Conservation (phyloP, 176 grass and related monocot genomes). For the Oryza nivara region DNA sequence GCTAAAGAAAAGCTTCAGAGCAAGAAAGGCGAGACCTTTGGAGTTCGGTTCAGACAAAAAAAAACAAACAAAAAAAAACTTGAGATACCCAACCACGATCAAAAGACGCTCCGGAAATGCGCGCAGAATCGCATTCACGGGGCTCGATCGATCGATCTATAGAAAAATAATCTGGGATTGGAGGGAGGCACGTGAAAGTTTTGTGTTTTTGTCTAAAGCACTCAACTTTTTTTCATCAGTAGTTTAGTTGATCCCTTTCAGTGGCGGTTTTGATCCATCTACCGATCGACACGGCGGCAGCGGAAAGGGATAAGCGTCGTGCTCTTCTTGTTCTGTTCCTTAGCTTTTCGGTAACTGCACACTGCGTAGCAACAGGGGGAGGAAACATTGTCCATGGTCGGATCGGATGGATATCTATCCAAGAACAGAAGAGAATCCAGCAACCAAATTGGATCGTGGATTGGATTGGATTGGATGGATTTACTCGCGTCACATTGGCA, state of each 20-base stretch:
- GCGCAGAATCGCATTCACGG: neutral
- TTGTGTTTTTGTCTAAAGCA: constrained; percentile 8
- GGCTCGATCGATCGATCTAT: neutral
- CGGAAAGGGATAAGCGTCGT: neutral
- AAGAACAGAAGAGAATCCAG: neutral
- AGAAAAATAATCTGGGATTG: neutral
- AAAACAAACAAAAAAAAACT: neutral
- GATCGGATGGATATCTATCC: too few species aligned
- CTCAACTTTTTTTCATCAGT: neutral
- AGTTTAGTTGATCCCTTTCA: too few species aligned
- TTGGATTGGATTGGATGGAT: constrained; percentile 14
- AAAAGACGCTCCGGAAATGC: neutral
- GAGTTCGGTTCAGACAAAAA: neutral
- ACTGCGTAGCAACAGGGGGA: neutral
- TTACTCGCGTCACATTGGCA: neutral
- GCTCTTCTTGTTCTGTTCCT: constrained; percentile 3
- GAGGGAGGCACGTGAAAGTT: constrained; percentile 35
- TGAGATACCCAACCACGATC: neutral
- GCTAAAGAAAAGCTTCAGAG: neutral
- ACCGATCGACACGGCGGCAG: neutral
- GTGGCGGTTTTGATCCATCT: neutral
- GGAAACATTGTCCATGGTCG: neutral
- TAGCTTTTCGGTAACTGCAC: constrained; percentile 33
- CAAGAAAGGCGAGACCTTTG: neutral
- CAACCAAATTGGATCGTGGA: neutral